Base-by-base conservation (phyloP, 257 asterid species). In the Eucommia ulmoides region DNA sequence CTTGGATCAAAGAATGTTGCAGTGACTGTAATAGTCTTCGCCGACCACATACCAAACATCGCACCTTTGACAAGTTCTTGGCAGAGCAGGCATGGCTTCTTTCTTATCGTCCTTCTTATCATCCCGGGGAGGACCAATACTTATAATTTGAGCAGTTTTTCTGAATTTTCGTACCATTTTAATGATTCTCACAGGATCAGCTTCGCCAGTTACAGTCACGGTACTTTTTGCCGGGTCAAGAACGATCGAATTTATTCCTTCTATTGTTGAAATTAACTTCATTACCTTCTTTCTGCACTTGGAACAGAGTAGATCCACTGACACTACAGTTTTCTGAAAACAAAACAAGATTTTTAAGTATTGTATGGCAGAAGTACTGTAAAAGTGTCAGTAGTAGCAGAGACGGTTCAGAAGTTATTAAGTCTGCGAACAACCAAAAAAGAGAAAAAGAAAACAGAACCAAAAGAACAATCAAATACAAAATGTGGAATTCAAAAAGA, bases 301-400 rank as follows among this genome's bases (percentile, higher is more conserved):
- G 18, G 70, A 63, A 56, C 70, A 68, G 25, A 55, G 57, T 22
- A 69, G 66, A 59, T 63, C 70, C 61, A 59, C 71, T 59, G 67
- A 64, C 70, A 62, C 62, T 20, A 54, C 64, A 24, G 67, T 59
- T 69, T 69, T 63, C 74, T 63, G 70, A 61, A 33, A 50, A 11
- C 22, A 46, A 56, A 35, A 57, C 33, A 29, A 17, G 17, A 54
- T 44, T 52, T 65, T 4, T 26, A 26, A 2, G n/a, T 49, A 58
- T 35, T 51, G 19, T 20, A 29, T 33, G 29, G 41, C 50, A 51
- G 38, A 52, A 2, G 61, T 55, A 20, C 59, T 51, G 70, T 56
- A 58, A 21, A 10, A n/a, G 25, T 52, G 53, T 41, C 60, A 53
- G 64, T 38, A 46, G 9, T 20, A 29, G 24, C 3, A 48, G 64